phyloP scores from a whole-genome alignment of 805 yeast species.

The Pichia scutulata region DNA sequence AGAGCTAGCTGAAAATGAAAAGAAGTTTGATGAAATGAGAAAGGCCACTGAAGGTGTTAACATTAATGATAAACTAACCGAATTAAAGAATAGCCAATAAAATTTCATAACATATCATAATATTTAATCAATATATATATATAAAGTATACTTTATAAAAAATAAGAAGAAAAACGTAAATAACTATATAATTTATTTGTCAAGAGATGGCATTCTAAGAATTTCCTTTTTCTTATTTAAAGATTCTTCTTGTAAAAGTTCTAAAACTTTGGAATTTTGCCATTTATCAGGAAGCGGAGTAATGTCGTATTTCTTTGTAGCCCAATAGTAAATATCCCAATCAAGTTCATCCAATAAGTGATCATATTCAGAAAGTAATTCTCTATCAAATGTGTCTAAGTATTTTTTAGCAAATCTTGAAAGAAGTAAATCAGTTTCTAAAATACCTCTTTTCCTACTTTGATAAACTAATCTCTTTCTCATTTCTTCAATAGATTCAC shows the following conservation, averaged over 20 bases:
- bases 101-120: neutral
- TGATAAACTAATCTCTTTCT: slow-evolving; percentile 88
- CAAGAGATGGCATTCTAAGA: slow-evolving; percentile 78
- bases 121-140: slow-evolving; percentile 1
- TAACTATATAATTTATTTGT: slow-evolving; percentile 8
- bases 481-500: slow-evolving; percentile 66
- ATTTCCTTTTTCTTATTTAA: slow-evolving; percentile 65
- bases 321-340: slow-evolving; percentile 99
- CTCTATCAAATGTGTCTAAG: slow-evolving; percentile 47
- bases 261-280: slow-evolving; percentile 60
- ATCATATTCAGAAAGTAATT: slow-evolving; percentile 81
- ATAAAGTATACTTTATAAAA: neutral
- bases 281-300: slow-evolving; percentile 86
- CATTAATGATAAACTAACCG: slow-evolving; percentile 1
- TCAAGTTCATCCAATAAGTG: slow-evolving; percentile 84
- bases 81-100: neutral
- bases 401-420: slow-evolving; percentile 79
- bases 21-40: slow-evolving; percentile 7
- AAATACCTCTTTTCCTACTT: slow-evolving; percentile 88
- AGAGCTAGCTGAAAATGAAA: slow-evolving; percentile 37
- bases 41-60: slow-evolving; percentile 11
- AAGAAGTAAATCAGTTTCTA: slow-evolving; percentile 83
- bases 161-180: neutral
- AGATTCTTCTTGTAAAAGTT: slow-evolving; percentile 61
- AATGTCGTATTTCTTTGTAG: slow-evolving; percentile 70